A percentile compares a stretch with the other conserved stretches of the same genome.
Evolutionary conservation across 345 rosid species (phyloP).

Genomic region (Eucalyptus pauciflora): DNA sequence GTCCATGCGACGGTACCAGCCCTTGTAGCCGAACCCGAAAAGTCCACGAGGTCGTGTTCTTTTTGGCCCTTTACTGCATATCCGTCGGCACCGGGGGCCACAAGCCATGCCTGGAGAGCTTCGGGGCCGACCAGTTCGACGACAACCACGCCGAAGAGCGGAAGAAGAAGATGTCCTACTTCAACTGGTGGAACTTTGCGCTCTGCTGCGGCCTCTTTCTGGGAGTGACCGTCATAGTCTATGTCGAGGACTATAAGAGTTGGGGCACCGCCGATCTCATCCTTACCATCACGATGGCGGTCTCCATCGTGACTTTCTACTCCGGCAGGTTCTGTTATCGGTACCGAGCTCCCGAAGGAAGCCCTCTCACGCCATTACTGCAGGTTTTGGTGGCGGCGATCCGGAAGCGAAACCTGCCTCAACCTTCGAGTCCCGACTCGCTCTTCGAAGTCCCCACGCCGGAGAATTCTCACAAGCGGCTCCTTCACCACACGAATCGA

Average conservation of each 20-base stretch:
- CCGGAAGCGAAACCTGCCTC: slow-evolving; percentile 18
- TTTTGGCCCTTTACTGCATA: slow-evolving; percentile 25
- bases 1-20: background rate
- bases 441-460: slow-evolving; percentile 5
- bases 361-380: slow-evolving; percentile 21
- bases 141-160: slow-evolving; percentile 28
- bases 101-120: slow-evolving; percentile 41
- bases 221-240: slow-evolving; percentile 26
- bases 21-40: slow-evolving; percentile 15
- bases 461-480: slow-evolving; percentile 6
- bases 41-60: slow-evolving; percentile 25
- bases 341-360: slow-evolving; percentile 11
- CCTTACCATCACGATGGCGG: slow-evolving; percentile 15
- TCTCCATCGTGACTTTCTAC: slow-evolving; percentile 2
- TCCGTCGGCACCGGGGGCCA: slow-evolving; percentile 35
- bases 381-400: slow-evolving; percentile 27
- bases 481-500: slow-evolving; percentile 17
- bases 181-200: slow-evolving; percentile 41
- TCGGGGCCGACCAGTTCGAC: slow-evolving; percentile 48
- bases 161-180: slow-evolving; percentile 36
- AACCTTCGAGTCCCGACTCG: slow-evolving; percentile 6
- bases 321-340: slow-evolving; percentile 14
- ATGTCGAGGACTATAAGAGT: slow-evolving; percentile 15
- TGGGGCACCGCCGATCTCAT: slow-evolving; percentile 22
- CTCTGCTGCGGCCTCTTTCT: slow-evolving; percentile 21